Conservation (phyloP, 1,139 yeast species). For the Hemisphaericaspora lyxosophila region DNA sequence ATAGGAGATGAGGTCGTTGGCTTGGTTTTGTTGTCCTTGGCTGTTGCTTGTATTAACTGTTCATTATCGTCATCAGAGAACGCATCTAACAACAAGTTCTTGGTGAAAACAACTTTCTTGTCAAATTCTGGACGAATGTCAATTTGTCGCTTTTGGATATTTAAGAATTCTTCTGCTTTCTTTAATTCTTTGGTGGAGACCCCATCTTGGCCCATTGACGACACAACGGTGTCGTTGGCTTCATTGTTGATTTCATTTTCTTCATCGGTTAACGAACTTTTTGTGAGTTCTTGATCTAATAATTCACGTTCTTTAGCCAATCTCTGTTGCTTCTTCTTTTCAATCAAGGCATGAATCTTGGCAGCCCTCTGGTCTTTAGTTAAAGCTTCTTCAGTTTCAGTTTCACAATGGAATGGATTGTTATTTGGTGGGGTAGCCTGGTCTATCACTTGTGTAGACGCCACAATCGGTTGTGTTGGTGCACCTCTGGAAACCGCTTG, state of each 20-base stretch:
- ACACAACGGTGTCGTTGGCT: conserved; percentile 19
- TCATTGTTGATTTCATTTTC: conserved; percentile 35
- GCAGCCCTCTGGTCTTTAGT: conserved; percentile 22
- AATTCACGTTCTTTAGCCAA: conserved; percentile 17
- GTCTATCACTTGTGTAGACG: neutral
- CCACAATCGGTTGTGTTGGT: neutral
- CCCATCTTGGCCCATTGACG: conserved; percentile 15
- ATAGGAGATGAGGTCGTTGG: conserved; percentile 13
- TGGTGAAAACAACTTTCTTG: conserved; percentile 28
- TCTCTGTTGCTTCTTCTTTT: conserved; percentile 23
- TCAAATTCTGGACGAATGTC: conserved; percentile 37
- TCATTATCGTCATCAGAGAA: conserved; percentile 31
- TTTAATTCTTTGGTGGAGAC: conserved; percentile 28
- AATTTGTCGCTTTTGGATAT: conserved; percentile 35
- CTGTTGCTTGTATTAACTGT: conserved; percentile 1
- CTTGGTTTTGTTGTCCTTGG: conserved; percentile 6
- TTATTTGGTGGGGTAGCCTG: neutral
- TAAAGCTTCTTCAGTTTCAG: conserved; percentile 11
- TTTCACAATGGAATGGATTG: conserved; percentile 8
- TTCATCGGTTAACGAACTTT: conserved; percentile 41
- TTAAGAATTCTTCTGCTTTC: conserved; percentile 37
- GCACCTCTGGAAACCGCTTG: neutral
- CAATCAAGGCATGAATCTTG: conserved; percentile 25
- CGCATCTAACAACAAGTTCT: conserved; percentile 33
- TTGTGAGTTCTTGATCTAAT: conserved; percentile 36